Conservation (phyloP, 108 stramenopile species). For the Cylindrotheca fusiformis region DNA sequence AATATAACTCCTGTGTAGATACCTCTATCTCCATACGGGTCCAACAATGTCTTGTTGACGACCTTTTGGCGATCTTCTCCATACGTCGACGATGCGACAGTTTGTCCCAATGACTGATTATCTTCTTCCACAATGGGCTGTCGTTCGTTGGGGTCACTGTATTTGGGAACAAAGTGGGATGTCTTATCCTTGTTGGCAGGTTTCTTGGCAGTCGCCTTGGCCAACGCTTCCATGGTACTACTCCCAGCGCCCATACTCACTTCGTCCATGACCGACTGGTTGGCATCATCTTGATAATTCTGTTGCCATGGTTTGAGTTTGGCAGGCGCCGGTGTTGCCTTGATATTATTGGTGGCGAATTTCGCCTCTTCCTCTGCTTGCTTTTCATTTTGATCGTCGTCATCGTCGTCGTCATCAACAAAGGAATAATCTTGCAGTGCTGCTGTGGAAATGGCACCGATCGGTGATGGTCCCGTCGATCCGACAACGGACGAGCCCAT, state of each 20-base stretch:
- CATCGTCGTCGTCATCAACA: conserved; percentile 3
- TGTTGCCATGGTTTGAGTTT: not conserved
- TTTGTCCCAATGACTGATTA: conserved; percentile 34
- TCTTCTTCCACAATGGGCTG: conserved; percentile 18
- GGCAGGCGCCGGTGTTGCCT: not conserved
- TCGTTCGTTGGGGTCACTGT: conserved; percentile 1
- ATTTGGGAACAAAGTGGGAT: not conserved
- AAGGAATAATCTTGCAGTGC: too few species aligned
- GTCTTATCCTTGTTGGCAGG: not conserved
- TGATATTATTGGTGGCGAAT: not conserved
- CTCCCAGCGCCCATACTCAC: not conserved
- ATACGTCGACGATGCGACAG: conserved; percentile 52
- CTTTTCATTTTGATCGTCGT: not conserved
- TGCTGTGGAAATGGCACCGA: too few species aligned
- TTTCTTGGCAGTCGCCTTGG: not conserved
- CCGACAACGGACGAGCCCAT: not conserved
- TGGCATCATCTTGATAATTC: not conserved
- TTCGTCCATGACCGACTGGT: not conserved
- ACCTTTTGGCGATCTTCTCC: conserved; percentile 63
- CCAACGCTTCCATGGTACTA: not conserved
- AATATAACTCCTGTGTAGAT: conserved; percentile 73
- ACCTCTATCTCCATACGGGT: conserved; percentile 80
- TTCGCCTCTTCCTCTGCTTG: conserved; percentile 4
- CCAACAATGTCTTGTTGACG: conserved; percentile 30
- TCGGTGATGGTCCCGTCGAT: not conserved